phyloP scores from a whole-genome alignment of 2,329 filamentous ascomycete species.

The Calonectria hongkongensis region DNA sequence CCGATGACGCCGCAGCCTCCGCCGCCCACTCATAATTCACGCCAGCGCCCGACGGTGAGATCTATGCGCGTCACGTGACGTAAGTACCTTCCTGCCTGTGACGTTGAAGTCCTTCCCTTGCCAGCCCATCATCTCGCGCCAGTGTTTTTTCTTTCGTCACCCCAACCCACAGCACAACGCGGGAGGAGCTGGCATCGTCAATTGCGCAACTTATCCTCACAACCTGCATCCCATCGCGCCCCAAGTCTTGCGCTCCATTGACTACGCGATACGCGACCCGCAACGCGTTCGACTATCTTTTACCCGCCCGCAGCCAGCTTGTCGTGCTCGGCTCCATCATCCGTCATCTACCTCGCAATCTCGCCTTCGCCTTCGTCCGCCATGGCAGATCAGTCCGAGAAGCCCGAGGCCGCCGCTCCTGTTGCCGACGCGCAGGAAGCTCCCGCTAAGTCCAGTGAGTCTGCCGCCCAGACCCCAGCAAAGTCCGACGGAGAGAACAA shows the following conservation, averaged over 20 bases:
- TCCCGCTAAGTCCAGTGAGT: conserved; percentile 52
- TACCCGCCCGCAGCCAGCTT: conserved; percentile 34
- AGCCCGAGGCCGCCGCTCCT: conserved; percentile 60
- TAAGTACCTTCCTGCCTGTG: conserved; percentile 58
- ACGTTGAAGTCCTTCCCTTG: conserved; percentile 60
- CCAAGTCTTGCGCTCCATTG: conserved; percentile 56
- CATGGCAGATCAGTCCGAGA: conserved; percentile 65
- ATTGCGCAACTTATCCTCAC: conserved; percentile 58
- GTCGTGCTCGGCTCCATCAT: conserved; percentile 45
- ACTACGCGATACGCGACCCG: conserved; percentile 54
- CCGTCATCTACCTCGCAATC: conserved; percentile 48
- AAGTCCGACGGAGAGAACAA: conserved; percentile 54
- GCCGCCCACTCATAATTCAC: conserved; percentile 29
- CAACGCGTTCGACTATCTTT: conserved; percentile 56
- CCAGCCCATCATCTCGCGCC: conserved; percentile 57
- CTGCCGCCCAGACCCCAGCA: conserved; percentile 47
- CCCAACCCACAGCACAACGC: conserved; percentile 59
- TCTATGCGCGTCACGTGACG: conserved; percentile 60
- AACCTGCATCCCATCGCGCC: conserved; percentile 56
- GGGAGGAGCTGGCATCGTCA: conserved; percentile 57
- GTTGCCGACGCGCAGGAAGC: conserved; percentile 57
- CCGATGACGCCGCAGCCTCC: conserved; percentile 50
- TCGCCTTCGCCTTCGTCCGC: conserved; percentile 48
- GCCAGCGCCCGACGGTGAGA: conserved; percentile 36
- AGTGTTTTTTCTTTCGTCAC: conserved; percentile 61